A percentile compares a stretch with the other conserved stretches of the same genome.
These are phyloP conservation scores for Xanthoparmelia taractica DNA, from an alignment of 495 filamentous ascomycete species.

Conservation along the genomic window DNA sequence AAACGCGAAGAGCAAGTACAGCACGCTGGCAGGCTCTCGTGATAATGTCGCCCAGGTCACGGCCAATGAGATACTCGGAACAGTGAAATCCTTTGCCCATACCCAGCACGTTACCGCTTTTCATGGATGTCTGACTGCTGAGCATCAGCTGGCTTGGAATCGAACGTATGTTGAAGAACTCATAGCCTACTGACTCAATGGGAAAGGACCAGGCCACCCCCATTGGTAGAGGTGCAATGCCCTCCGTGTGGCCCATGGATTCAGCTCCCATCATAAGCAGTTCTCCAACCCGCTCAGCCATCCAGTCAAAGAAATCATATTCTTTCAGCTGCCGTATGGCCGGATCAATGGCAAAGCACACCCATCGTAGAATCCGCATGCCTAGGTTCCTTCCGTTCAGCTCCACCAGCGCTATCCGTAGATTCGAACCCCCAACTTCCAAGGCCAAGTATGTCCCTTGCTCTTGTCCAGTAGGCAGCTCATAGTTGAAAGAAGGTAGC, in stretches of 20 bases:
- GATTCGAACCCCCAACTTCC: constrained; percentile 62
- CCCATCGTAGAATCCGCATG: constrained; percentile 45
- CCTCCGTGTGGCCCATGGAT: constrained; percentile 26
- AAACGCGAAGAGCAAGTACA: constrained; percentile 25
- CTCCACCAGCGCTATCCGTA: constrained; percentile 55
- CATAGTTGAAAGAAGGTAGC: constrained; percentile 59
- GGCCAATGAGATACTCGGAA: constrained; percentile 47
- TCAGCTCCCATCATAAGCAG: constrained; percentile 32
- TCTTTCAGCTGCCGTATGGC: constrained; percentile 46
- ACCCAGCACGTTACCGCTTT: constrained; percentile 48
- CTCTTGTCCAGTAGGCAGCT: constrained; percentile 53
- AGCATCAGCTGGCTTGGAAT: constrained; percentile 9
- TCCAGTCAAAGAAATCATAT: constrained; percentile 59
- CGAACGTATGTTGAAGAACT: not conserved
- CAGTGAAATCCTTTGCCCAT: constrained; percentile 65
- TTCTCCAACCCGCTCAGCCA: constrained; percentile 52
- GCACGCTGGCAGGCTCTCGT: constrained; percentile 46
- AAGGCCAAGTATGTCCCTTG: constrained; percentile 53
- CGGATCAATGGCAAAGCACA: constrained; percentile 48
- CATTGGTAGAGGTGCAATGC: constrained; percentile 45
- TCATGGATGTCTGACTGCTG: constrained; percentile 46
- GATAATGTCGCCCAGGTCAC: constrained; percentile 53
- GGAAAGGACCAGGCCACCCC: constrained; percentile 66
- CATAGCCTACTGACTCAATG: constrained; percentile 44
- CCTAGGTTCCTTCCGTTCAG: constrained; percentile 38